These are phyloP conservation scores for Chlorella sp. DNA, from an alignment of 139 green algal genomes.

Conservation along the genomic window DNA sequence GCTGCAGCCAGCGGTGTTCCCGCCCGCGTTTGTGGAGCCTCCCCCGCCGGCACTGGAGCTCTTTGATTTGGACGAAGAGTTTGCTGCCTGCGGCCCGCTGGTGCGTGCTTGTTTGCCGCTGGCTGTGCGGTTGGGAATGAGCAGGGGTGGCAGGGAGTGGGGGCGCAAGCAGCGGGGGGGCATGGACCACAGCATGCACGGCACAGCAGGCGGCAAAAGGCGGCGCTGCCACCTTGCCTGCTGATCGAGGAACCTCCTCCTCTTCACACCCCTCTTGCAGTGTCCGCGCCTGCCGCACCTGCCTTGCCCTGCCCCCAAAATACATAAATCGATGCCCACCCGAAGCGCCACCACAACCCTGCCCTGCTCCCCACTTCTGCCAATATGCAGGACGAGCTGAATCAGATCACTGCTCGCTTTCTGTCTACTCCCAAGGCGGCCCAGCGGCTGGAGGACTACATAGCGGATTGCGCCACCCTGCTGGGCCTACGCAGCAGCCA, in stretches of 20 bases:
- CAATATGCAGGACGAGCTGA: conserved; percentile 64
- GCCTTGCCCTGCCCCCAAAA: too few species aligned
- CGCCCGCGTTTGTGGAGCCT: conserved; percentile 76
- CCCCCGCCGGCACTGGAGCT: conserved; percentile 83
- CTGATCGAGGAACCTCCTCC: too few species aligned
- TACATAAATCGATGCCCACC: too few species aligned
- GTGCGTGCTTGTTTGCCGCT: conserved; percentile 41
- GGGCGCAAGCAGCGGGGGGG: too few species aligned
- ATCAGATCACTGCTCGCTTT: conserved; percentile 79
- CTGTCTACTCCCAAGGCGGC: conserved; percentile 38
- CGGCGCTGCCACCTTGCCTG: neutral
- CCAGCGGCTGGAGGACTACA: conserved; percentile 80
- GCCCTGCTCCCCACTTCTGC: neutral
- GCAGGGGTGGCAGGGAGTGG: neutral
- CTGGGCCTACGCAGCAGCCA: conserved; percentile 61
- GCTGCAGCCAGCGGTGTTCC: conserved; percentile 85
- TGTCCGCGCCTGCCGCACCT: too few species aligned
- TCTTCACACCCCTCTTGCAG: too few species aligned
- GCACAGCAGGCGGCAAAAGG: neutral
- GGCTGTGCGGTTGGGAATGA: neutral
- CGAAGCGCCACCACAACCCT: neutral
- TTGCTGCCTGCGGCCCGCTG: conserved; percentile 64
- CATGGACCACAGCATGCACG: too few species aligned
- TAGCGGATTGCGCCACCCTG: conserved; percentile 72
- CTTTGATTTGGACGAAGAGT: conserved; percentile 88